Percentiles rank a stretch among this genome's conserved stretches.
Evolutionary conservation across 495 filamentous ascomycete species (phyloP).

Genomic region (Neurospora sp.): DNA sequence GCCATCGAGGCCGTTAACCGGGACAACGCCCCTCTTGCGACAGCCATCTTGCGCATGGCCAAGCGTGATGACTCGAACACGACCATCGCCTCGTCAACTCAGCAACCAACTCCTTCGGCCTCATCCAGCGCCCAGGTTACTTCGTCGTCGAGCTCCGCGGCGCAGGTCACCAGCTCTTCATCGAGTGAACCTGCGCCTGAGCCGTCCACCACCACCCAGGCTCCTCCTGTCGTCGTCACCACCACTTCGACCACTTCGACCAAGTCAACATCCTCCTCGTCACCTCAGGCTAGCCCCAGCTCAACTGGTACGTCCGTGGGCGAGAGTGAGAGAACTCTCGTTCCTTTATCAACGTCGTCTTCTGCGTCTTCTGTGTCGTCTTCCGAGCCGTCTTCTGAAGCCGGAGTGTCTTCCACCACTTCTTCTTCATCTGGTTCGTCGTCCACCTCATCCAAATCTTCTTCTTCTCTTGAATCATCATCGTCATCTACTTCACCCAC

Average conservation of each 20-base stretch:
- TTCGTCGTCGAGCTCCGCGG: background rate
- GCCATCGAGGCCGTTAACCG: constrained; percentile 24
- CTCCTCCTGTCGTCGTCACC: constrained; percentile 7
- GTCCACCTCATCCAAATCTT: background rate
- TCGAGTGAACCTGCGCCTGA: background rate
- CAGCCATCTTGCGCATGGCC: constrained; percentile 26
- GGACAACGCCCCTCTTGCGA: constrained; percentile 22
- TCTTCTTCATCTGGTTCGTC: constrained; percentile 1
- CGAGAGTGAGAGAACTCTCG: constrained; percentile 8
- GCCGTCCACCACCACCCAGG: constrained; percentile 1
- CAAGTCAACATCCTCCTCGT: background rate
- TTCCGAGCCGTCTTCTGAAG: background rate
- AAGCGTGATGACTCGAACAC: constrained; percentile 25
- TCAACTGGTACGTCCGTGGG: constrained; percentile 7
- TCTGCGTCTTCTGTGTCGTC: constrained; percentile 4
- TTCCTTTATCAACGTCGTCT: constrained; percentile 1
- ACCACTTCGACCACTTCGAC: constrained; percentile 1
- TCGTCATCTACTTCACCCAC: constrained; percentile 3
- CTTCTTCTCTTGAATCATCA: background rate
- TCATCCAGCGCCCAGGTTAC: background rate
- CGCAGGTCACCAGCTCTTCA: background rate
- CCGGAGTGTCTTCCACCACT: constrained; percentile 2
- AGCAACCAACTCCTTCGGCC: constrained; percentile 1
- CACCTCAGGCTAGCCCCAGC: background rate
- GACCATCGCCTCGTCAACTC: constrained; percentile 1